Evolutionary conservation across 345 rosid species (phyloP).

Genomic region (Hibiscus trionum): DNA sequence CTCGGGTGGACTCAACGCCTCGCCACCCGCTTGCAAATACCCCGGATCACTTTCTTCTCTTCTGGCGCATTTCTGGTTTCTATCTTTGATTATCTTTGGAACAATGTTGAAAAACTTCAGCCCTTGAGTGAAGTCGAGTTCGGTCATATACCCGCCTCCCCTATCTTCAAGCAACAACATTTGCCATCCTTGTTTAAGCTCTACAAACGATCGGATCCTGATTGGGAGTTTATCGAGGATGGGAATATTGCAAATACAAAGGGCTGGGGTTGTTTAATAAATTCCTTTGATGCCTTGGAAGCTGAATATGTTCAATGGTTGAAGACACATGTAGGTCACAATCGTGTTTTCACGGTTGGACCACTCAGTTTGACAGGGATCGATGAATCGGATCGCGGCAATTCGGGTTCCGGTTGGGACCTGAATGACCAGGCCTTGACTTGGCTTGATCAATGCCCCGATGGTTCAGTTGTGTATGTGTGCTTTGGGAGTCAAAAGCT

Average conservation of each 20-base stretch:
- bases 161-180: conserved; percentile 41
- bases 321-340: conserved; percentile 32
- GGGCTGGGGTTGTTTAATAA: conserved; percentile 32
- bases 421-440: conserved; percentile 10
- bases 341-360: conserved; percentile 46
- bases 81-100: conserved; percentile 25
- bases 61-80: conserved; percentile 24
- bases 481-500: too few species aligned
- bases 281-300: conserved; percentile 33
- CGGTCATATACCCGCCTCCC: conserved; percentile 36
- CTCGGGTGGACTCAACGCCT: conserved; percentile 55
- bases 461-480: too few species aligned
- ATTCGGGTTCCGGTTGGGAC: neutral
- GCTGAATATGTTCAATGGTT: conserved; percentile 27
- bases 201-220: conserved; percentile 25
- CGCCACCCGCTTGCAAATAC: conserved; percentile 22
- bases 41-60: conserved; percentile 41
- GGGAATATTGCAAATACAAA: conserved; percentile 21
- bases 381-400: conserved; percentile 3
- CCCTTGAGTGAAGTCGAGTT: conserved; percentile 26
- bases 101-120: conserved; percentile 8
- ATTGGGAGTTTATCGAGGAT: conserved; percentile 25
- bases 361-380: conserved; percentile 43
- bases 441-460: too few species aligned
- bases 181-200: conserved; percentile 24